Evolutionary conservation across 1,139 yeast genomes (phyloP), one percentile per base, ranked within the genome.

Genomic region (Debaryomycetaceae sp.): DNA sequence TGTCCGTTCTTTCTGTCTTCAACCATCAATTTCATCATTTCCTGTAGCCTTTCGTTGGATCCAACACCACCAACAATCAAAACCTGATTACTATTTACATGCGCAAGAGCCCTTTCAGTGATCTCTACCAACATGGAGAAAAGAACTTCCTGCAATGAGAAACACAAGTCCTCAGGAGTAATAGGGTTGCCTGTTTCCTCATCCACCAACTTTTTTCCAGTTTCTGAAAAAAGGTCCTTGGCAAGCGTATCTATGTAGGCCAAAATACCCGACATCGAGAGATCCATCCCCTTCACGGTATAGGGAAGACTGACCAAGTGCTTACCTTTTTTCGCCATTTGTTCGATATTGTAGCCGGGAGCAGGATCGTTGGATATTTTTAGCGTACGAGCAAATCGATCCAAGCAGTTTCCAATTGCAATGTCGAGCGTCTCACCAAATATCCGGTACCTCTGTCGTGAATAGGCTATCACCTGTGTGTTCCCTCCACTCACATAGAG

Each of bases 61-160:
- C 99, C 99, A 13, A 92, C 99, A 15, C 98, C 99, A 6, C 98
- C 98, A 3, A 92, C 99, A 41, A 92, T 88, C 40, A 92, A 70
- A 14, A 92, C 98, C 58, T 91, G 96, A 46, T 78, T 78, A 16
- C 95, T 79, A 51, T 86, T 85, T 3, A 92, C 98, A 56, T 92
- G 99, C 0, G 98, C 98, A 95, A 92, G 86, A 1, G 99, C 99
- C 35, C 99, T 73, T 59, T 92, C 99, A 0, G 98, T 92, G 51
- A 92, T 92, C 63, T 92, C 99, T 16, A 94, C 98, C 47, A 92
- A 75, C 99, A 92, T 92, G 11, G 97, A 91, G 60, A 85, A 92
- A 31, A 92, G 67, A 31, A 89, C 85, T 56, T 92, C 99, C 56
- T 92, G 98, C 48, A 92, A 67, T 5, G 97, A 87, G 56, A 82